Conservation (phyloP, 2,329 filamentous ascomycete species). For the Cordyceps javanica region DNA sequence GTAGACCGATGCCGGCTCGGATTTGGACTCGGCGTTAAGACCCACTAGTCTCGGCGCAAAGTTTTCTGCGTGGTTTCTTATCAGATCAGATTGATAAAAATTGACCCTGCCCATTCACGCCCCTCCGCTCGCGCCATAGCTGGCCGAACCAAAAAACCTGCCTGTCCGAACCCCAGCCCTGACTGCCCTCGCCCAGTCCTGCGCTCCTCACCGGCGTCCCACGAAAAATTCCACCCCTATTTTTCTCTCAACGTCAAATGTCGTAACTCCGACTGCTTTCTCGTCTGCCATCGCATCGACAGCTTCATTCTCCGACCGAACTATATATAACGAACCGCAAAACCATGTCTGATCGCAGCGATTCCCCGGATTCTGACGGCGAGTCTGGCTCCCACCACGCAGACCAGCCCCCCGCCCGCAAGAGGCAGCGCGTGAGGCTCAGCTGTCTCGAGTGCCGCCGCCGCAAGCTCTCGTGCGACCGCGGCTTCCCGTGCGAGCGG, state of each 20-base stretch:
- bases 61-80: constrained; percentile 23
- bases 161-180: constrained; percentile 7
- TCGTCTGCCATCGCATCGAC: constrained; percentile 13
- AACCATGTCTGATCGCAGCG: constrained; percentile 30
- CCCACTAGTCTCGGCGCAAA: constrained; percentile 17
- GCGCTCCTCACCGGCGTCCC: background rate
- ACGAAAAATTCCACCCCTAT: background rate
- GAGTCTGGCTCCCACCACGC: constrained; percentile 22
- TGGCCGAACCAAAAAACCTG: background rate
- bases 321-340: background rate
- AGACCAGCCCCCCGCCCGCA: constrained; percentile 39
- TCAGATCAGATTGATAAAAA: constrained; percentile 38
- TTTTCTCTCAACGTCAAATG: constrained; percentile 16
- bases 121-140: constrained; percentile 17
- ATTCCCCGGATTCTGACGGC: constrained; percentile 33
- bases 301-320: background rate
- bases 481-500: constrained; percentile 55
- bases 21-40: constrained; percentile 12
- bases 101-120: constrained; percentile 18
- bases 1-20: constrained; percentile 13
- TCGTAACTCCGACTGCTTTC: constrained; percentile 30
- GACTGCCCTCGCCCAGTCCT: background rate
- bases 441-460: constrained; percentile 56
- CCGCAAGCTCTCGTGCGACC: constrained; percentile 55
- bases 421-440: constrained; percentile 53